These are phyloP conservation scores for Calycina herbarum DNA, from an alignment of 2,329 filamentous ascomycete species.

Conservation along the genomic window DNA sequence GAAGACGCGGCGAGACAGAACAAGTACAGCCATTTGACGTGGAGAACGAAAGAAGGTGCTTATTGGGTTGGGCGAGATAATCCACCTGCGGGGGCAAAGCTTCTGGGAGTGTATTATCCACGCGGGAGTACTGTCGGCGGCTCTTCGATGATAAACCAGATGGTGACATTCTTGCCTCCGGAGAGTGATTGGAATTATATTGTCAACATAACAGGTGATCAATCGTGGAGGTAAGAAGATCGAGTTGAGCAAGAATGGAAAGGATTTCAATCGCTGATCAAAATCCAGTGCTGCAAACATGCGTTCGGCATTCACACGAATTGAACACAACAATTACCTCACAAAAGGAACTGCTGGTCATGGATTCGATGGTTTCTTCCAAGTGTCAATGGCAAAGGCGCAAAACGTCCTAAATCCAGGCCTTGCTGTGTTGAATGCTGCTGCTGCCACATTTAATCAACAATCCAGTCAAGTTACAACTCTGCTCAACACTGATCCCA, in stretches of 20 bases:
- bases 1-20: constrained; percentile 20
- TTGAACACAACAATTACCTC: constrained; percentile 47
- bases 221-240: constrained; percentile 39
- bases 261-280: background rate
- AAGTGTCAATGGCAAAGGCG: constrained; percentile 6
- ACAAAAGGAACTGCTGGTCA: constrained; percentile 42
- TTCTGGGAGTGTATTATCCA: constrained; percentile 42
- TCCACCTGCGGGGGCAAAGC: constrained; percentile 38
- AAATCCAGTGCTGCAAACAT: constrained; percentile 38
- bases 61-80: constrained; percentile 25
- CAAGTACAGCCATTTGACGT: constrained; percentile 34
- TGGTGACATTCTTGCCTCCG: constrained; percentile 43
- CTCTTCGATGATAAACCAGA: constrained; percentile 39
- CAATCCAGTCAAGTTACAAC: constrained; percentile 32
- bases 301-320: constrained; percentile 41
- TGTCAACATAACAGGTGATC: constrained; percentile 44
- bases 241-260: background rate
- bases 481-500: constrained; percentile 28
- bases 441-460: constrained; percentile 2
- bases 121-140: constrained; percentile 43
- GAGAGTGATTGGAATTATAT: constrained; percentile 46
- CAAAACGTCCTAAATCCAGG: constrained; percentile 9
- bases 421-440: constrained; percentile 8
- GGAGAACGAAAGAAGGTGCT: constrained; percentile 38
- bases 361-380: constrained; percentile 40